Conservation (phyloP, 164 flowering plant species). For the Akebia trifoliata region DNA sequence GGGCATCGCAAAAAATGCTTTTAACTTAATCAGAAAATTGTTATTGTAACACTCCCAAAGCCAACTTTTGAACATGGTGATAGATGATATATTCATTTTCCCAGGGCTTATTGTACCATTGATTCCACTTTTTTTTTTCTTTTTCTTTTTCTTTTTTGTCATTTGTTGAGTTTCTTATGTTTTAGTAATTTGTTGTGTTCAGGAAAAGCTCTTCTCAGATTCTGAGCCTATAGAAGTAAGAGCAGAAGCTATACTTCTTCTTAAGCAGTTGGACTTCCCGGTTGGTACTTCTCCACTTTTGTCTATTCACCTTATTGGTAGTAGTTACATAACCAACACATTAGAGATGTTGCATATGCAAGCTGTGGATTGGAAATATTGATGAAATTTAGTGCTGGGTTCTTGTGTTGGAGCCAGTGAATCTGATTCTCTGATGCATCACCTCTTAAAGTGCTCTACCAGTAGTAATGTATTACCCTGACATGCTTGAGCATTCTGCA, state of each 20-base stretch:
- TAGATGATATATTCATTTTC: no score
- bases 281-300: conserved; percentile 39
- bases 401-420: neutral
- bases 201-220: conserved; percentile 86
- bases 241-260: conserved; percentile 94
- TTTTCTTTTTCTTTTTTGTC: no score
- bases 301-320: neutral
- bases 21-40: no score
- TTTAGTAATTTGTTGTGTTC: conserved; percentile 15
- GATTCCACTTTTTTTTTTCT: no score
- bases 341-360: neutral
- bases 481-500: neutral
- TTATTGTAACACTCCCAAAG: no score
- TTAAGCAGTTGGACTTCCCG: conserved; percentile 84
- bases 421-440: neutral
- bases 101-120: no score
- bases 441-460: neutral
- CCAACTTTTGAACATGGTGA: no score
- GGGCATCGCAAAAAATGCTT: no score
- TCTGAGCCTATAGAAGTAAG: conserved; percentile 79
- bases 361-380: neutral
- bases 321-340: no score
- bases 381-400: neutral
- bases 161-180: neutral
- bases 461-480: neutral